Percentiles rank a stretch among this genome's conserved stretches.
These are phyloP conservation scores for Cairneyella variabilis DNA, from an alignment of 495 filamentous ascomycete species.

Conservation along the genomic window DNA sequence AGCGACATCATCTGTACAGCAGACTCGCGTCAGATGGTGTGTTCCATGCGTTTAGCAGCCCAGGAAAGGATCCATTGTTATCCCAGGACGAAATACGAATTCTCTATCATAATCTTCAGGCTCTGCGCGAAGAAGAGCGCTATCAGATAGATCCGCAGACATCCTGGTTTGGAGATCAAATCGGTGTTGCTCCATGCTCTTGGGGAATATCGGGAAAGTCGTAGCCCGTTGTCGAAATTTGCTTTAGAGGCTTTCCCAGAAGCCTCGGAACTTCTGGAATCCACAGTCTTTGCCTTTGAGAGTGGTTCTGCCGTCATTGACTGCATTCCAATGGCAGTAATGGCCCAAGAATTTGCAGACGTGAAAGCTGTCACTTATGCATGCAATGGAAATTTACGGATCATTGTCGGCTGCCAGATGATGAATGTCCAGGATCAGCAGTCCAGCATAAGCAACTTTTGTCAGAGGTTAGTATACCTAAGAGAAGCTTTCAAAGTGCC, in stretches of 20 bases:
- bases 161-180: constrained; percentile 50
- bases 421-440: background rate
- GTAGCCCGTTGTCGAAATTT: constrained; percentile 6
- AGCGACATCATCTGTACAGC: background rate
- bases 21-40: constrained; percentile 31
- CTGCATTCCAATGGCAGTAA: constrained; percentile 6
- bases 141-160: constrained; percentile 26
- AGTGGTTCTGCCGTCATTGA: constrained; percentile 7
- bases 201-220: constrained; percentile 4
- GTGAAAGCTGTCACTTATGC: constrained; percentile 6
- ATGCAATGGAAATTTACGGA: background rate
- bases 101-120: constrained; percentile 31
- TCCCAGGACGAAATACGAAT: constrained; percentile 51
- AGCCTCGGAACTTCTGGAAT: constrained; percentile 13
- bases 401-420: constrained; percentile 12
- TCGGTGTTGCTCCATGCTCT: constrained; percentile 16
- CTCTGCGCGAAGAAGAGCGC: constrained; percentile 12
- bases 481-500: background rate
- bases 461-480: constrained; percentile 2
- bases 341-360: constrained; percentile 1
- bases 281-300: constrained; percentile 10
- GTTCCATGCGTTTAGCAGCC: constrained; percentile 42
- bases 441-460: background rate
- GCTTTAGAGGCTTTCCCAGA: constrained; percentile 14
- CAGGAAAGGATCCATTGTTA: constrained; percentile 43